phyloP scores from a whole-genome alignment of 139 green algal genomes.

The Micromonas commoda region DNA sequence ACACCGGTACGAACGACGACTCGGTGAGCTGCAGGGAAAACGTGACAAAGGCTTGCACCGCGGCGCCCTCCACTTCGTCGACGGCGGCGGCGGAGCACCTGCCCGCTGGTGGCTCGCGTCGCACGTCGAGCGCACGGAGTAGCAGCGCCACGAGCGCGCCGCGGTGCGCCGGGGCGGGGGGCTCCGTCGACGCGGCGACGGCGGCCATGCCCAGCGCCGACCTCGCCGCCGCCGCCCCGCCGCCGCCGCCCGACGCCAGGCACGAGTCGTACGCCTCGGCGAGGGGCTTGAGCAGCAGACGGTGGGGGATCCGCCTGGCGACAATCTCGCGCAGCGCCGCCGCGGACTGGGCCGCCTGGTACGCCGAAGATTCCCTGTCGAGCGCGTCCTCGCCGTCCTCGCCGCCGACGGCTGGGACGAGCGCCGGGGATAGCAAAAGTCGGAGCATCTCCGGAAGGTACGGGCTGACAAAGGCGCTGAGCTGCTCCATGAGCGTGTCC shows the following conservation, averaged over 20 bases:
- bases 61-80: not conserved
- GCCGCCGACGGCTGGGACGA: not conserved
- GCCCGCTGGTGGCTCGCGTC: not conserved
- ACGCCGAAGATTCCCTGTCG: not conserved
- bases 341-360: not conserved
- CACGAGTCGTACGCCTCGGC: not conserved
- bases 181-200: not conserved
- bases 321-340: not conserved
- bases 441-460: not conserved
- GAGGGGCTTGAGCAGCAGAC: not conserved
- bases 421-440: not conserved
- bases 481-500: not conserved
- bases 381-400: not conserved
- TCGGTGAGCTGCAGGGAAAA: constrained; percentile 14
- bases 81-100: not conserved
- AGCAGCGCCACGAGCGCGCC: not conserved
- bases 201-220: not conserved
- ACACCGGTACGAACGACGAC: not conserved
- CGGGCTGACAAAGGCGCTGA: not conserved
- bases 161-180: not conserved
- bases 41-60: not conserved
- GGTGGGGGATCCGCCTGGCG: not conserved
- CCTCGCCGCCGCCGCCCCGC: not conserved
- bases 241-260: not conserved
- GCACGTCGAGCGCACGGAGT: not conserved